phyloP scores from a whole-genome alignment of 2,329 filamentous ascomycete species.

The Aspergillus pseudoglaucus region DNA sequence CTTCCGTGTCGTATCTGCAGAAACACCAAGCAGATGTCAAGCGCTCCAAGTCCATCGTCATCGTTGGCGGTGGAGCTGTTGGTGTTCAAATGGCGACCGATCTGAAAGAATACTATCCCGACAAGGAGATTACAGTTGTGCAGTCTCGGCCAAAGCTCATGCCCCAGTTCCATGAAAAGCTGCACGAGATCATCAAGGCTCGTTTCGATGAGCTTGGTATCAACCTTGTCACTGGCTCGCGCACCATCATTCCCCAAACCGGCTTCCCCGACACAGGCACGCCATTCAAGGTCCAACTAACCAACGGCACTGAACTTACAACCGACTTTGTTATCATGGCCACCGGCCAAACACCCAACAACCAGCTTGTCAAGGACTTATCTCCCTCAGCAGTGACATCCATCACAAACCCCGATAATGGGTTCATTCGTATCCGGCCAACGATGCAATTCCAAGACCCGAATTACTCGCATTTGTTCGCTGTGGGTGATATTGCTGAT shows the following conservation, averaged over 20 bases:
- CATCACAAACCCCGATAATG: conserved; percentile 28
- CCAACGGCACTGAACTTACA: conserved; percentile 26
- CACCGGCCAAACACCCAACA: conserved; percentile 45
- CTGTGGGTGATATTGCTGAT: conserved; percentile 32
- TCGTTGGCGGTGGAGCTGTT: conserved; percentile 46
- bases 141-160: conserved; percentile 40
- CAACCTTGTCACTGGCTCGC: conserved; percentile 22
- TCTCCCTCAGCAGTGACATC: conserved; percentile 16
- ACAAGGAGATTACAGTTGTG: conserved; percentile 43
- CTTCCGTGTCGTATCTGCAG: conserved; percentile 27
- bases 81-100: conserved; percentile 48
- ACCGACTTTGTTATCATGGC: conserved; percentile 40
- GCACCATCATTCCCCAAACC: conserved; percentile 19
- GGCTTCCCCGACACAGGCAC: conserved; percentile 23
- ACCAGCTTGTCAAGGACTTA: conserved; percentile 30
- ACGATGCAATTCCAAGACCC: conserved; percentile 29
- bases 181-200: conserved; percentile 25
- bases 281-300: conserved; percentile 22
- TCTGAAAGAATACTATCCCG: conserved; percentile 42
- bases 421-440: conserved; percentile 26
- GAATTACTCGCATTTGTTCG: conserved; percentile 26
- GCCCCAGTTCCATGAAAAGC: conserved; percentile 25
- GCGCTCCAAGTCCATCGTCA: conserved; percentile 23
- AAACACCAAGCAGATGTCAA: conserved; percentile 26
- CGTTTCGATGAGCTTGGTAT: conserved; percentile 30